A percentile compares a stretch with the other conserved stretches of the same genome.
phyloP scores from a whole-genome alignment of 1,284 basidiomycete species.

The Sporisorium iseilematis-ciliati region DNA sequence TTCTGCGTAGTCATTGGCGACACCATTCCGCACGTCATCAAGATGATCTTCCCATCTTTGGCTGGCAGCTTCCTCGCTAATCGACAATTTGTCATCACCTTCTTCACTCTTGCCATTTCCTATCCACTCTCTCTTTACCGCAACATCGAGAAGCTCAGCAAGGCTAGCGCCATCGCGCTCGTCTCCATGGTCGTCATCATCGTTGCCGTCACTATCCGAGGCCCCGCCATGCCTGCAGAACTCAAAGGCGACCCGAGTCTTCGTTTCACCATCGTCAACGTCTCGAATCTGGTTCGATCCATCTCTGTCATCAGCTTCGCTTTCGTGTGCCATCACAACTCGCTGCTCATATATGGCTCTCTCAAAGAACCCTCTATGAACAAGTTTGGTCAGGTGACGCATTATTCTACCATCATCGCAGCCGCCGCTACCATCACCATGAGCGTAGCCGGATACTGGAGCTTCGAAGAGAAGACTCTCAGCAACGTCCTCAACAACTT shows the following conservation, averaged over 20 bases:
- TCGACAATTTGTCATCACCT: constrained; percentile 81
- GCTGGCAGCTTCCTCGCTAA: constrained; percentile 83
- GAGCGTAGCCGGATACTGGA: constrained; percentile 88
- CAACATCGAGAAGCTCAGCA: constrained; percentile 95
- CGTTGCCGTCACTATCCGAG: constrained; percentile 84
- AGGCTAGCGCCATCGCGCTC: constrained; percentile 82
- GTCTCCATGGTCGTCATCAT: constrained; percentile 96
- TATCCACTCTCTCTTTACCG: constrained; percentile 96
- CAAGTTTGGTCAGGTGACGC: constrained; percentile 92
- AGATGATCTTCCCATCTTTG: constrained; percentile 84
- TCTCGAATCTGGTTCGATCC: constrained; percentile 66
- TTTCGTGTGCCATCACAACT: constrained; percentile 70
- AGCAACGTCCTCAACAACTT: constrained; percentile 70
- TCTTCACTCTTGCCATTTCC: constrained; percentile 74
- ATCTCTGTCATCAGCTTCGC: constrained; percentile 69
- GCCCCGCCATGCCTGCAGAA: constrained; percentile 81
- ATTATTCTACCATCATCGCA: constrained; percentile 72
- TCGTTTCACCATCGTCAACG: constrained; percentile 88
- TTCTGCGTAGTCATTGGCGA: constrained; percentile 76
- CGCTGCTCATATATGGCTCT: constrained; percentile 83
- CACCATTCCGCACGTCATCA: constrained; percentile 92
- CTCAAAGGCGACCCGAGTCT: constrained; percentile 77
- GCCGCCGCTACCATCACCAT: constrained; percentile 72
- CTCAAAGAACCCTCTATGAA: constrained; percentile 92
- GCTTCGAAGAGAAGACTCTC: constrained; percentile 93